Percentiles rank a stretch among this genome's conserved stretches.
Evolutionary conservation across 2,329 filamentous ascomycete species (phyloP).

Genomic region (Phoma herbarum): DNA sequence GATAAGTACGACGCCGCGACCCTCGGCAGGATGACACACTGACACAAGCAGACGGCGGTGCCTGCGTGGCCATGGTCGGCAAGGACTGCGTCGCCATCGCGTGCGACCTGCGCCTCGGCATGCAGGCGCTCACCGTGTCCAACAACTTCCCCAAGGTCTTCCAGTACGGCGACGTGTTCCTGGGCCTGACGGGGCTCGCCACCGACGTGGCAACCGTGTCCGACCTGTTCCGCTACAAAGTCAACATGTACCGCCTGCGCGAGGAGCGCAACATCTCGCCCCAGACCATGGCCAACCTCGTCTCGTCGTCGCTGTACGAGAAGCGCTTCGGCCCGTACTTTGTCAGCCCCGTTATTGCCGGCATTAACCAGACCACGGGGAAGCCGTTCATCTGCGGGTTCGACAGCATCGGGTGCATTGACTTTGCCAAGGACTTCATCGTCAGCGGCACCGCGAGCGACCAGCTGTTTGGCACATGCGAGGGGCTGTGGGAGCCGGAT

Average conservation of each 20-base stretch:
- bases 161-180: slow-evolving; percentile 93
- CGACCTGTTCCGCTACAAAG: slow-evolving; percentile 99
- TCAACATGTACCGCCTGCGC: slow-evolving; percentile 99
- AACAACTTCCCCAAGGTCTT: slow-evolving; percentile 99
- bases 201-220: slow-evolving; percentile 95
- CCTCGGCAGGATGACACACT: too few species aligned
- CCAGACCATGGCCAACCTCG: slow-evolving; percentile 94
- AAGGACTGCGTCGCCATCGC: slow-evolving; percentile 99
- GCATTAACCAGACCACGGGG: slow-evolving; percentile 91
- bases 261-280: slow-evolving; percentile 97
- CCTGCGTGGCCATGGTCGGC: slow-evolving; percentile 98
- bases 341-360: slow-evolving; percentile 91
- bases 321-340: slow-evolving; percentile 96
- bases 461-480: slow-evolving; percentile 98
- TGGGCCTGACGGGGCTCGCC: slow-evolving; percentile 93
- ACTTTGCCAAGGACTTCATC: slow-evolving; percentile 99
- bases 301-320: slow-evolving; percentile 88
- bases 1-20: slow-evolving; percentile 73
- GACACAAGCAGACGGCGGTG: slow-evolving; percentile 76
- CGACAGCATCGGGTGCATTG: slow-evolving; percentile 98
- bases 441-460: slow-evolving; percentile 95
- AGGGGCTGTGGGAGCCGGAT: slow-evolving; percentile 97
- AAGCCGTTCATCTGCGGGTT: slow-evolving; percentile 99
- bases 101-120: slow-evolving; percentile 96
- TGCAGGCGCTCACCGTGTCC: slow-evolving; percentile 95